These are phyloP conservation scores for Eragrostis nindensis DNA, from an alignment of 176 grass and related monocot genomes.

Conservation along the genomic window DNA sequence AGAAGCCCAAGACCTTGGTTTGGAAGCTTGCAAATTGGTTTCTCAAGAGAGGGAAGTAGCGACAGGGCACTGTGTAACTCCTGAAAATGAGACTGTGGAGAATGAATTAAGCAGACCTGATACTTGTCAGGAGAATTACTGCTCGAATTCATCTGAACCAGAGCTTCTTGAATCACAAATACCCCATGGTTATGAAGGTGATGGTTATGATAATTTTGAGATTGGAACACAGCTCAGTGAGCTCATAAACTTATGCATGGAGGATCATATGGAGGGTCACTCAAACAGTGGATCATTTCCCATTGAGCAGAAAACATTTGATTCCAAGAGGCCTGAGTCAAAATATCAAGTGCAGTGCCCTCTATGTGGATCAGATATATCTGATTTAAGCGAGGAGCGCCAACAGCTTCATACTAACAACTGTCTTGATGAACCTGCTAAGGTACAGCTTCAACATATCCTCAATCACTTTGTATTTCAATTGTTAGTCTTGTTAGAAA, in stretches of 20 bases:
- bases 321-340: conserved; percentile 8
- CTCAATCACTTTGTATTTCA: conserved; percentile 25
- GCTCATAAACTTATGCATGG: conserved; percentile 77
- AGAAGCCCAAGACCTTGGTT: conserved; percentile 8
- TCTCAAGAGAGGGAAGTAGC: conserved; percentile 41
- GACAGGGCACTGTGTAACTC: conserved; percentile 3
- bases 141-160: conserved; percentile 48
- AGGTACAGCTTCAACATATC: conserved; percentile 56
- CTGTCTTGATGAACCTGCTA: conserved; percentile 66
- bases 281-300: conserved; percentile 12
- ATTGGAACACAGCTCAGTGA: conserved; percentile 82
- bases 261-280: conserved; percentile 42
- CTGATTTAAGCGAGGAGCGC: conserved; percentile 58
- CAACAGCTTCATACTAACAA: conserved; percentile 74
- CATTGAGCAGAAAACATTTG: conserved; percentile 16
- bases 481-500: conserved; percentile 15
- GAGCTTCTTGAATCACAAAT: conserved; percentile 37
- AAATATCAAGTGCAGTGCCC: conserved; percentile 69
- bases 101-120: not conserved
- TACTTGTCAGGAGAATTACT: conserved; percentile 18
- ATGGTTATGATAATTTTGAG: conserved; percentile 63
- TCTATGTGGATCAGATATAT: conserved; percentile 78
- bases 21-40: conserved; percentile 6
- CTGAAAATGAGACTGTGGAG: conserved; percentile 1
- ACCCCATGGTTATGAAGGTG: conserved; percentile 26